Base-by-base conservation (phyloP, 2,329 filamentous ascomycete genomes). In the Dendryphion nanum region DNA sequence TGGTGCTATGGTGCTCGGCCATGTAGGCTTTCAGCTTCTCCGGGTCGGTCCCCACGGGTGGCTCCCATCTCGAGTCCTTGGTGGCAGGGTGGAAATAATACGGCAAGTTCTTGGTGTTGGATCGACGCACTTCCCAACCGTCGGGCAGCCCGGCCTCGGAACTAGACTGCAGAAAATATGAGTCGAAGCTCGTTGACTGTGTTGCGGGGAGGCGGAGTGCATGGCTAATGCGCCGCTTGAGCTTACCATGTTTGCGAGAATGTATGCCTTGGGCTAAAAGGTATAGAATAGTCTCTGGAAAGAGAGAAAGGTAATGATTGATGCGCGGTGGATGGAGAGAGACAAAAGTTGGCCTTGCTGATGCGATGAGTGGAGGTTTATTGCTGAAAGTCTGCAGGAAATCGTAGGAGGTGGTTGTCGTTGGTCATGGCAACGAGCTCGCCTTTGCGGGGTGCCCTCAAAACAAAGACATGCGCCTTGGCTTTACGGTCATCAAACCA, bases 31-130 rank as follows among this genome's bases (percentile, higher is more conserved):
- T 97, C 50, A 98, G 81, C 71, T 86, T 89, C 55, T 96, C 89
- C 41, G 86, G 86, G 70, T 98, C 88, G 54, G 90, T 93, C 48
- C 84, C 87, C 30, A 79, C 67, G 6, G 93, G 93, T 3, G 93
- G 91, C 64, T 97, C 93, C 93, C 93, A 98, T 70, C 88, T 82
- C 47, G 93, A 97, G 64, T 89, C 82, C 67, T 90, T 91, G 48
- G 89, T 87, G 53, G 71, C 73, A 31, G 85, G 75, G 71, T 96
- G 94, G 84, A 96, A 97, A 76, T 97, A 98, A 77, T 98, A 98
- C 24, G 93, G 93, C 23, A 97, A 85, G 72, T 95, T 95, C 76
- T 96, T 97, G 69, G 89, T 95, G 75, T 96, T 95, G 68, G 89
- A 95, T 73, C 94, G 89, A 67, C 93, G 89, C 63, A 98, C 89